These are phyloP conservation scores for Nemania serpens DNA, from an alignment of 2,329 filamentous ascomycete species.

Conservation along the genomic window DNA sequence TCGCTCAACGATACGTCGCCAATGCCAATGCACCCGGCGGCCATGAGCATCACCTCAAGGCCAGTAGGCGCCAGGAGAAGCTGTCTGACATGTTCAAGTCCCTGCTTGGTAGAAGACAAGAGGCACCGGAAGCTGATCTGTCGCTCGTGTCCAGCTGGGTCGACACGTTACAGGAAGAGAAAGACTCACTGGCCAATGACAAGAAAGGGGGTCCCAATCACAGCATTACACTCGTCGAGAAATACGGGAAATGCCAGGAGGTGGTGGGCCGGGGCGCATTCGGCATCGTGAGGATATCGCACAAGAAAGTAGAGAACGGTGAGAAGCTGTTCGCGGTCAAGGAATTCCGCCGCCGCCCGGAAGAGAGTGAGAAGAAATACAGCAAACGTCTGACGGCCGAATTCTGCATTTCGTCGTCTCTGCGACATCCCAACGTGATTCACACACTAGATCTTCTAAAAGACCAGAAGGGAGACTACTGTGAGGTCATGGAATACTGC, in stretches of 20 bases:
- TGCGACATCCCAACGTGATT: constrained; percentile 97
- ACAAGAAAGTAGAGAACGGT: constrained; percentile 87
- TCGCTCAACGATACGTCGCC: constrained; percentile 55
- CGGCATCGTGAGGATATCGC: constrained; percentile 94
- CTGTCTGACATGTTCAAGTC: constrained; percentile 88
- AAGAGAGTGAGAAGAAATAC: constrained; percentile 96
- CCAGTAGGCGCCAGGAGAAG: constrained; percentile 91
- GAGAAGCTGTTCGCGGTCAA: constrained; percentile 98
- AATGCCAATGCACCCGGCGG: constrained; percentile 63
- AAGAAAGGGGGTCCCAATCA: constrained; percentile 77
- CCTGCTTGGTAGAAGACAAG: constrained; percentile 83
- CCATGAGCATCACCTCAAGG: constrained; percentile 88
- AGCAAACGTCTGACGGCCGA: constrained; percentile 96
- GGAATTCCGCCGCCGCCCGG: constrained; percentile 91
- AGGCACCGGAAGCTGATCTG: constrained; percentile 76
- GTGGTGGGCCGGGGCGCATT: constrained; percentile 95
- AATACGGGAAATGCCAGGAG: constrained; percentile 98
- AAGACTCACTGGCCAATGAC: constrained; percentile 74
- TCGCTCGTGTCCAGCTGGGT: constrained; percentile 97
- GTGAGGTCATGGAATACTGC: constrained; percentile 99
- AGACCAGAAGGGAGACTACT: constrained; percentile 96
- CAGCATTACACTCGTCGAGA: constrained; percentile 83
- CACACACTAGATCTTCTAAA: constrained; percentile 95
- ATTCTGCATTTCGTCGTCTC: constrained; percentile 96
- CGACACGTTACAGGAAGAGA: constrained; percentile 87